Conservation (phyloP, 148 eudicot species). For the Nyssa sinensis region DNA sequence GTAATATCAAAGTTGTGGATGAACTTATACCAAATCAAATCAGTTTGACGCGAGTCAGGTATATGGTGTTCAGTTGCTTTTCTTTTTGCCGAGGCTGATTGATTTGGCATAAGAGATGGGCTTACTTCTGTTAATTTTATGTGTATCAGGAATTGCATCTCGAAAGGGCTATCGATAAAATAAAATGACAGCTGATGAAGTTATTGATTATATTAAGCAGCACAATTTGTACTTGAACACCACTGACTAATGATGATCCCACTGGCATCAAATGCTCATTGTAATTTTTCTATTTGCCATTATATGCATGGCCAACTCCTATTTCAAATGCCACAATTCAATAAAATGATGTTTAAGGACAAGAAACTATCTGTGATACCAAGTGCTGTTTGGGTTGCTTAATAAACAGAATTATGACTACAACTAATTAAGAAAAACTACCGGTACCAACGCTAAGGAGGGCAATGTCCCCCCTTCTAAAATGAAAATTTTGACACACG, state of each 20-base stretch:
- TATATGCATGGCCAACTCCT: too few relatives aligned
- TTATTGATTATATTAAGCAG: slow-evolving; percentile 61
- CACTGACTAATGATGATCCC: background rate
- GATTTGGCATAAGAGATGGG: background rate
- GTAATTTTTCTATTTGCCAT: too few relatives aligned
- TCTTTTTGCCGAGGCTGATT: background rate
- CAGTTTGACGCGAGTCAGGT: slow-evolving; percentile 90
- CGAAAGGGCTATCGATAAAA: slow-evolving; percentile 69
- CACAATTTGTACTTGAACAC: slow-evolving; percentile 43
- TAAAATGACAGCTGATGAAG: slow-evolving; percentile 74
- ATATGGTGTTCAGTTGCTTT: slow-evolving; percentile 8
- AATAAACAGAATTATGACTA: too few relatives aligned
- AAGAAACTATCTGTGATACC: too few relatives aligned
- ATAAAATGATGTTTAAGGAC: too few relatives aligned
- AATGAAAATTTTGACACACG: too few relatives aligned
- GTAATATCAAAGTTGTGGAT: slow-evolving; percentile 72
- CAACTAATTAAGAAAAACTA: too few relatives aligned
- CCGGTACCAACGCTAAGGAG: too few relatives aligned
- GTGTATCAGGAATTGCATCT: slow-evolving; percentile 62
- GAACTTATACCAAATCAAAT: slow-evolving; percentile 83
- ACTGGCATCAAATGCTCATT: too few relatives aligned
- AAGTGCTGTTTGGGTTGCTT: too few relatives aligned
- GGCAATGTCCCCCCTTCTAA: too few relatives aligned
- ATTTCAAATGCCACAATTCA: too few relatives aligned
- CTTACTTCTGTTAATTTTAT: background rate